These are phyloP conservation scores for Coemansia sp. DNA, from an alignment of 192 early-diverging fungal species.

Conservation along the genomic window DNA sequence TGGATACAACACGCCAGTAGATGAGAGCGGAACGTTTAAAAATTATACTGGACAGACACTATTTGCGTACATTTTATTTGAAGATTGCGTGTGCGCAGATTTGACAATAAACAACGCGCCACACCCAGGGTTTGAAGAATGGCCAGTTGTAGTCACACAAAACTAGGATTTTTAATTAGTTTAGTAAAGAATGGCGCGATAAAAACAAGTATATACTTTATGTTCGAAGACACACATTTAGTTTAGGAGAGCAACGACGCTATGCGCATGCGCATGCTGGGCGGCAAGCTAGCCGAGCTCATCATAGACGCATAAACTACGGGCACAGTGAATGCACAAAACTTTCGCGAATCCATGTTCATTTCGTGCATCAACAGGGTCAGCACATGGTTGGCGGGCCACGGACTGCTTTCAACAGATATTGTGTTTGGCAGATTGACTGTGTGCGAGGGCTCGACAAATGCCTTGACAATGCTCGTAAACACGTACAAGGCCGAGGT, in stretches of 20 bases:
- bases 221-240: too few species aligned
- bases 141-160: too few species aligned
- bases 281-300: constrained; percentile 13
- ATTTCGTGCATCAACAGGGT: constrained; percentile 42
- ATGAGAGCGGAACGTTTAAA: too few species aligned
- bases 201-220: too few species aligned
- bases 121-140: too few species aligned
- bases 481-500: constrained; percentile 40
- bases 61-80: too few species aligned
- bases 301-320: constrained; percentile 34
- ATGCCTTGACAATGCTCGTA: constrained; percentile 31
- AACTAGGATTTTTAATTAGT: too few species aligned
- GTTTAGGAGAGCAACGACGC: constrained; percentile 22
- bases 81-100: too few species aligned
- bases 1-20: too few species aligned
- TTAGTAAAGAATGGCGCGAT: too few species aligned
- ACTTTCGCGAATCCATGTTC: constrained; percentile 26
- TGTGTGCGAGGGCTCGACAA: constrained; percentile 12
- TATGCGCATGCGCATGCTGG: constrained; percentile 40
- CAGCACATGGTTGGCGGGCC: constrained; percentile 31
- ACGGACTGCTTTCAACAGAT: constrained; percentile 20
- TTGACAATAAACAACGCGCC: too few species aligned
- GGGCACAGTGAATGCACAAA: constrained; percentile 41
- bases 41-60: too few species aligned
- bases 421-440: not conserved